A percentile compares a stretch with the other conserved stretches of the same genome.
Conservation (phyloP, 306 rosid genomes). For the Ammopiptanthus mongolicus region DNA sequence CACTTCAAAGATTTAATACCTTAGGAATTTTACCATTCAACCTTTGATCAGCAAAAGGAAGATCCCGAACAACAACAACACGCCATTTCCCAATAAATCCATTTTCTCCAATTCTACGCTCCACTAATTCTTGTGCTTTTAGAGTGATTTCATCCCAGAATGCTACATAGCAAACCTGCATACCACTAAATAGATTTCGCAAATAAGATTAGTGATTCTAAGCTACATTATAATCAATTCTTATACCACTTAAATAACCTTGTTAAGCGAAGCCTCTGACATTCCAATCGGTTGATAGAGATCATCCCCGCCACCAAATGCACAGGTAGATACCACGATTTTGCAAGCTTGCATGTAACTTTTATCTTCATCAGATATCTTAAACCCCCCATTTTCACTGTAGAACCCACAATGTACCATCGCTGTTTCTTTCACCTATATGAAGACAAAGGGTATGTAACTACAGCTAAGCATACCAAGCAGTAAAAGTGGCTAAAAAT, state of each 20-base stretch:
- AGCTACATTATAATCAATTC: conserved; percentile 7
- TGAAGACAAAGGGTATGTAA: conserved; percentile 20
- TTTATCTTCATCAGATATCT: conserved; percentile 64
- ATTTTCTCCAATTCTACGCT: conserved; percentile 49
- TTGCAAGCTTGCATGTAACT: conserved; percentile 63
- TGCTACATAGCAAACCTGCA: conserved; percentile 92
- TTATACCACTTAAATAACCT: conserved; percentile 47
- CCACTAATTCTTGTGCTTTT: conserved; percentile 57
- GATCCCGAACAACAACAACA: conserved; percentile 70
- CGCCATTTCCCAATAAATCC: conserved; percentile 91
- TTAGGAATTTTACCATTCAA: conserved; percentile 96
- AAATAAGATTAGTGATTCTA: conserved; percentile 34
- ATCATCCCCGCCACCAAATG: conserved; percentile 99
- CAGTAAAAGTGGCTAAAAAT: background rate
- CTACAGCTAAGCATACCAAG: conserved; percentile 14
- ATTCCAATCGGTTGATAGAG: conserved; percentile 97
- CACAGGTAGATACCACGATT: conserved; percentile 85
- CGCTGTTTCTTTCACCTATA: conserved; percentile 62
- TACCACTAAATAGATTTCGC: conserved; percentile 33
- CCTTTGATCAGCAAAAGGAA: conserved; percentile 90
- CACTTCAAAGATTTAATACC: conserved; percentile 37
- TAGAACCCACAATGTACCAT: conserved; percentile 85
- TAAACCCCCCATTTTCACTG: conserved; percentile 70
- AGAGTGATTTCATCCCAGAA: conserved; percentile 97
- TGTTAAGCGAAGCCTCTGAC: conserved; percentile 62